phyloP scores from a whole-genome alignment of 257 asterid genomes.

The Solanum acaule region DNA sequence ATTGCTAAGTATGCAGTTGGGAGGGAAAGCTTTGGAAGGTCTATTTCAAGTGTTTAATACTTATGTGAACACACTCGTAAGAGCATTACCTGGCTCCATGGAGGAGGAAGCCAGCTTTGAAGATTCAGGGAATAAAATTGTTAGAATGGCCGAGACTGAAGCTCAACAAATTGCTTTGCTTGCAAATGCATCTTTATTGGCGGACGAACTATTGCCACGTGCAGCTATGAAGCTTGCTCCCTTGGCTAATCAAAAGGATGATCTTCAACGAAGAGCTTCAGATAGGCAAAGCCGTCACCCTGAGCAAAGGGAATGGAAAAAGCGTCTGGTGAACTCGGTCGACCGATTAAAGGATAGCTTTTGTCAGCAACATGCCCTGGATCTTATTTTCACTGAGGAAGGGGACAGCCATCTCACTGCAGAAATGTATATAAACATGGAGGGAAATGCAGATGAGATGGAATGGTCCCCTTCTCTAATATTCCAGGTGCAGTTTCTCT shows the following conservation, averaged over 20 bases:
- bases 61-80: conserved; percentile 73
- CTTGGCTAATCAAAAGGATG: conserved; percentile 47
- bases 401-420: conserved; percentile 90
- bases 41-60: conserved; percentile 85
- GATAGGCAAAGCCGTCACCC: conserved; percentile 94
- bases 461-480: conserved; percentile 94
- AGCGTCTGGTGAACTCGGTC: conserved; percentile 65
- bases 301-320: conserved; percentile 98
- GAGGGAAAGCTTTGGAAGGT: conserved; percentile 87
- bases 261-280: conserved; percentile 62
- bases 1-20: conserved; percentile 86
- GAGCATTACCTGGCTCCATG: conserved; percentile 92
- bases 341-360: conserved; percentile 94
- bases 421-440: conserved; percentile 77
- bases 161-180: conserved; percentile 95
- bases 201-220: conserved; percentile 94
- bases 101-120: conserved; percentile 80
- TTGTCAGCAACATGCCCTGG: conserved; percentile 95
- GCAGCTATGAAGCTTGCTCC: conserved; percentile 91
- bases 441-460: conserved; percentile 64
- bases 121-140: conserved; percentile 77
- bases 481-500: conserved; percentile 64
- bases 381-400: conserved; percentile 93
- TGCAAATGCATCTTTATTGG: conserved; percentile 91
- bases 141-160: conserved; percentile 93